phyloP scores from a whole-genome alignment of 2,329 filamentous ascomycete genomes.

The Alternaria conjuncta region DNA sequence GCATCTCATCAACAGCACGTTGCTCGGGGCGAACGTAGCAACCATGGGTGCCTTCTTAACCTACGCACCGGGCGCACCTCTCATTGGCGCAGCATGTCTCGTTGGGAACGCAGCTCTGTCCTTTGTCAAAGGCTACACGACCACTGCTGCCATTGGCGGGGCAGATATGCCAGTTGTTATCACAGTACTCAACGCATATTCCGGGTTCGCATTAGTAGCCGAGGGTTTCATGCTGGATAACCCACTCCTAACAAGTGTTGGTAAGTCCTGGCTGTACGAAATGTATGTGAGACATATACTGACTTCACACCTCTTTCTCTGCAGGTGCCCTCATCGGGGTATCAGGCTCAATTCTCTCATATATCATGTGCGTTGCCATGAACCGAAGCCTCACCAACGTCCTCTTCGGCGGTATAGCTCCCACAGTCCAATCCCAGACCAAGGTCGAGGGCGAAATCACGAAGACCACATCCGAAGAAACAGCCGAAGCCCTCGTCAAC shows the following conservation, averaged over 20 bases:
- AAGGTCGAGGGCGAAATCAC: constrained; percentile 83
- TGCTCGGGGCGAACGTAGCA: constrained; percentile 77
- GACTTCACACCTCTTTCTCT: constrained; percentile 49
- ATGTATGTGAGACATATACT: not conserved
- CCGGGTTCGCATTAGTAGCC: constrained; percentile 86
- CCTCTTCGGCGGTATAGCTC: constrained; percentile 80
- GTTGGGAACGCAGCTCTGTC: constrained; percentile 78
- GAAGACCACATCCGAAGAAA: constrained; percentile 79
- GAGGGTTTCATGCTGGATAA: constrained; percentile 94
- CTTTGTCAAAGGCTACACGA: constrained; percentile 86
- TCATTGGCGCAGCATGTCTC: constrained; percentile 79
- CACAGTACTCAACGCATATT: constrained; percentile 88
- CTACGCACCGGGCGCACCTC: constrained; percentile 78
- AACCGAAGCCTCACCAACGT: constrained; percentile 90
- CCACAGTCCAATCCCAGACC: constrained; percentile 67
- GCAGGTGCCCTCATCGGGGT: constrained; percentile 79
- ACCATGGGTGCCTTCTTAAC: constrained; percentile 86
- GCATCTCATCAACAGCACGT: constrained; percentile 75
- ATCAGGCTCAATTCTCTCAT: constrained; percentile 83
- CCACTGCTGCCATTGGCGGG: constrained; percentile 87
- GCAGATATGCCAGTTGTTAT: constrained; percentile 94
- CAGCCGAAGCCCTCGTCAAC: constrained; percentile 74
- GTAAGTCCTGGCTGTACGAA: not conserved
- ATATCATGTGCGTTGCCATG: constrained; percentile 78
- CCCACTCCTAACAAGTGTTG: constrained; percentile 73